phyloP scores from a whole-genome alignment of 1,139 yeast genomes.

The Blastobotrys buckinghamii region DNA sequence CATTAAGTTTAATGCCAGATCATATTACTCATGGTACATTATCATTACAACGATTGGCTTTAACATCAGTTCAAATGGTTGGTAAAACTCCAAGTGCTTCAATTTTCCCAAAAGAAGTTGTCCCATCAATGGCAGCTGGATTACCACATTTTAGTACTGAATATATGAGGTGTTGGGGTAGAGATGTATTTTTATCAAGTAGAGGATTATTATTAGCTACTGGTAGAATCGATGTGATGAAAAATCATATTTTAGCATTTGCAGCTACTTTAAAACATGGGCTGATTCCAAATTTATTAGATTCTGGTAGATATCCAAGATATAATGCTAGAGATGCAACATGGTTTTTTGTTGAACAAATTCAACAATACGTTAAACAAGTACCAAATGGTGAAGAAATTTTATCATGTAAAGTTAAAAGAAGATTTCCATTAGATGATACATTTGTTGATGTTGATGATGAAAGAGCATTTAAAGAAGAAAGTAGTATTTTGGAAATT shows the following conservation, averaged over 20 bases:
- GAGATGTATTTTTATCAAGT: constrained; percentile 86
- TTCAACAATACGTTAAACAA: constrained; percentile 68
- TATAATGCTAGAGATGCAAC: constrained; percentile 96
- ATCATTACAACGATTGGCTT: constrained; percentile 72
- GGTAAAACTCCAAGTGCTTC: constrained; percentile 74
- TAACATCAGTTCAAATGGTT: constrained; percentile 84
- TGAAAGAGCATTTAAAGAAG: constrained; percentile 67
- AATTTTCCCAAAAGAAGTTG: constrained; percentile 51
- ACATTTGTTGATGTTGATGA: constrained; percentile 65
- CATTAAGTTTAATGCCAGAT: constrained; percentile 51
- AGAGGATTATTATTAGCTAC: constrained; percentile 77
- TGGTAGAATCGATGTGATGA: constrained; percentile 76
- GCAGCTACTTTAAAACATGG: constrained; percentile 94
- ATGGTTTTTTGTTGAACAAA: constrained; percentile 85
- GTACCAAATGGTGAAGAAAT: constrained; percentile 69
- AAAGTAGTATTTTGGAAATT: constrained; percentile 65
- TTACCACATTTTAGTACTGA: constrained; percentile 87
- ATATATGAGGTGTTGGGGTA: constrained; percentile 97
- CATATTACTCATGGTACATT: constrained; percentile 56
- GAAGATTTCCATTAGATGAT: constrained; percentile 91
- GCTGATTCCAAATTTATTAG: constrained; percentile 84
- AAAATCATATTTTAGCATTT: constrained; percentile 73
- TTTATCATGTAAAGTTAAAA: constrained; percentile 62
- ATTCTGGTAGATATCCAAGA: constrained; percentile 89
- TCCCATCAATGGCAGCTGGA: constrained; percentile 90